Base-by-base conservation (phyloP, 805 yeast species). In the Starmerella tilneyi region DNA sequence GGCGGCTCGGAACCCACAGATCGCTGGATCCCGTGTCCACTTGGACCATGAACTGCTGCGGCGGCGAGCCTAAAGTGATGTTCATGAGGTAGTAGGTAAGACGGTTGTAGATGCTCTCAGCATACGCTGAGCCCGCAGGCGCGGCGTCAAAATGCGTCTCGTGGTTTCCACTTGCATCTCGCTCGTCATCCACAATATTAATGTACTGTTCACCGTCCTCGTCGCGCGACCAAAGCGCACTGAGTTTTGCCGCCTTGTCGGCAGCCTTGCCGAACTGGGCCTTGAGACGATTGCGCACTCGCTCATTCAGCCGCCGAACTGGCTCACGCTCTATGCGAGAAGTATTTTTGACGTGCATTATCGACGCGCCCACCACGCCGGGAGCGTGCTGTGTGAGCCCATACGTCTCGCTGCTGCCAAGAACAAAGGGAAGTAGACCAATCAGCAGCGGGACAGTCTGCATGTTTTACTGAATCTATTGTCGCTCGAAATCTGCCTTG, bases 11-110 rank as follows among this genome's bases (percentile, higher is more conserved):
- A 4, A 57, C 55, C 60, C 60, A 58, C 23, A 46, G 48, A 44
- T 62, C 66, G 28, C 61, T 57, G 0, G 86, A 79, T 2, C 89
- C 92, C 1, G 88, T 82, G 54, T 83, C 92, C n/a, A 82, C 63
- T 39, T 78, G 67, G 6, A 81, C 77, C 13, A 67, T 67, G 23
- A 81, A 69, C 3, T 64, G 56, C 50, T 76, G 78, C 1, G 66
- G 57, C 1, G 76, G 71, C 0, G 83, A 71, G 5, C 89, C 89
- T 9, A 55, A 22, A 39, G 57, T 42, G 53, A 62, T 34, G 48
- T 59, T 60, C 45, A 60, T 44, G 2, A 61, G 53, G 42, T 61
- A 62, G 52, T 59, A 61, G 0, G 65, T 61, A 43, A 61, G 49
- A 12, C 50, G 50, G 44, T 61, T 61, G 33, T 48, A 26, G 35